phyloP scores from a whole-genome alignment of 331 rosid species.

The Cydonia oblonga region DNA sequence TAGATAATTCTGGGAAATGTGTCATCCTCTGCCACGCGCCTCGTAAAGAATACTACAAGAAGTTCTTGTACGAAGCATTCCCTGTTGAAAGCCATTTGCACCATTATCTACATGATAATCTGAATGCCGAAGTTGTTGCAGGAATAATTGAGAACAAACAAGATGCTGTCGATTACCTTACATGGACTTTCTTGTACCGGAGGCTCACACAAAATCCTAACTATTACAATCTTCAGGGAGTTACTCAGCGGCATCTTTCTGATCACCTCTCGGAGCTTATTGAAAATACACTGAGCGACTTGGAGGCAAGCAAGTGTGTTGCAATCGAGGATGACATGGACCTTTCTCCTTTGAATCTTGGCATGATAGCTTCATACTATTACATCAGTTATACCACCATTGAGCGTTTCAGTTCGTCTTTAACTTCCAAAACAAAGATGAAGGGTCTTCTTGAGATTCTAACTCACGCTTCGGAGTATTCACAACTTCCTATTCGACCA shows the following conservation, averaged over 20 bases:
- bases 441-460: conserved; percentile 85
- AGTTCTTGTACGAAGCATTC: conserved; percentile 85
- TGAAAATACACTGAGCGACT: conserved; percentile 67
- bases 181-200: conserved; percentile 95
- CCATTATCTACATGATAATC: conserved; percentile 76
- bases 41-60: conserved; percentile 89
- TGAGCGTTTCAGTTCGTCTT: conserved; percentile 75
- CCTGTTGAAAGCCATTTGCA: conserved; percentile 96
- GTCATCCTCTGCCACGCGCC: conserved; percentile 97
- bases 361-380: conserved; percentile 87
- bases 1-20: conserved; percentile 83
- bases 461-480: conserved; percentile 83
- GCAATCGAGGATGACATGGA: conserved; percentile 76
- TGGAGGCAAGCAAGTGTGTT: conserved; percentile 82
- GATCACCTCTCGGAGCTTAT: conserved; percentile 93
- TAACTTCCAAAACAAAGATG: conserved; percentile 82
- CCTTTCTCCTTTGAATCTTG: conserved; percentile 82
- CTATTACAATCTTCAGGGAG: conserved; percentile 94
- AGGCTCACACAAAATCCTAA: conserved; percentile 94
- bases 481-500: conserved; percentile 76
- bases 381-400: conserved; percentile 85
- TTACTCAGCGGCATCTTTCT: conserved; percentile 86
- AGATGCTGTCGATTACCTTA: conserved; percentile 61
- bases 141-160: conserved; percentile 83
- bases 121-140: conserved; percentile 85